Conservation (phyloP, 164 flowering plant species). For the Nelumbo lutea region DNA sequence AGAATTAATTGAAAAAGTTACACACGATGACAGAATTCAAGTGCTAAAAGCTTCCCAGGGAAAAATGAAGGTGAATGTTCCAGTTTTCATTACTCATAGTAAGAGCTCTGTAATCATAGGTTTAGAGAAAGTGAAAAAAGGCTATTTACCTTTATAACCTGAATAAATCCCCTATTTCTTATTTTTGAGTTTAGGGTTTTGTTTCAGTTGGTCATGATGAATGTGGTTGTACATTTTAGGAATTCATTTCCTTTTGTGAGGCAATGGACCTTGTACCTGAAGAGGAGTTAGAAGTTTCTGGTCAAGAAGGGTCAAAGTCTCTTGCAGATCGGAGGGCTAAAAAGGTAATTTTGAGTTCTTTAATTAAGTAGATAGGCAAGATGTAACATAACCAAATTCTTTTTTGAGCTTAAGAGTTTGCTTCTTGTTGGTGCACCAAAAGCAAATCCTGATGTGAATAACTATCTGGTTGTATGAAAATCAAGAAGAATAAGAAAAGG, state of each 20-base stretch:
- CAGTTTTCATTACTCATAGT: not conserved
- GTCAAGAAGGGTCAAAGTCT: constrained; percentile 38
- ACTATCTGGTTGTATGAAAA: too few relatives aligned
- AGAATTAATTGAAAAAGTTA: constrained; percentile 74
- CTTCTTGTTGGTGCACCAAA: not conserved
- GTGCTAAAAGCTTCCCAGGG: constrained; percentile 58
- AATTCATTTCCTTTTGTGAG: constrained; percentile 86
- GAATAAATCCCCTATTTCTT: not conserved
- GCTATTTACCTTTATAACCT: not conserved
- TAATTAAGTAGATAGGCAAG: not conserved
- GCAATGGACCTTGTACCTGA: constrained; percentile 91
- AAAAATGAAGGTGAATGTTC: constrained; percentile 64
- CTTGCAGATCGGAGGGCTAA: constrained; percentile 68
- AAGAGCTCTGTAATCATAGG: not conserved
- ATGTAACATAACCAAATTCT: not conserved
- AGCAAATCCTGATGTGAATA: too few relatives aligned
- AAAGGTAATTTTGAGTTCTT: constrained; percentile 43
- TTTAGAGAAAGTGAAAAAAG: not conserved
- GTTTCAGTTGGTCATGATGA: constrained; percentile 1
- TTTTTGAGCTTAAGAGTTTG: not conserved
- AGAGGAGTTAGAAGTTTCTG: constrained; percentile 57
- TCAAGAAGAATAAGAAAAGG: too few relatives aligned
- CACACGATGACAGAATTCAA: constrained; percentile 58
- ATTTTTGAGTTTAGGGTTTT: not conserved
- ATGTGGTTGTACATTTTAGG: constrained; percentile 36